These are phyloP conservation scores for Phenoliferia sp. DNA, from an alignment of 1,284 basidiomycete species.

Conservation along the genomic window DNA sequence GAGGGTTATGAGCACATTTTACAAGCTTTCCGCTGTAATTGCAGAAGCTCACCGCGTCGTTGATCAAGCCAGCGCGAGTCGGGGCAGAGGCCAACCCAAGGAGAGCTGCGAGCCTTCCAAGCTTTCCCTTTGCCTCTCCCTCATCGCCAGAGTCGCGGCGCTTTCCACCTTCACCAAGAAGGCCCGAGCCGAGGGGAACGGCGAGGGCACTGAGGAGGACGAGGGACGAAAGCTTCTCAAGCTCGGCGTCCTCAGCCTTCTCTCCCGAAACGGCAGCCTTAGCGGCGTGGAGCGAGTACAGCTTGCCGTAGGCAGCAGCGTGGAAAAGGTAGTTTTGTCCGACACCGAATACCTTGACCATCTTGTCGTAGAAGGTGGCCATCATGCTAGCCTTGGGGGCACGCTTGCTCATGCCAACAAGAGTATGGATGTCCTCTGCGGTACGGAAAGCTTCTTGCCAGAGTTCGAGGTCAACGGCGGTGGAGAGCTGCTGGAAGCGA, in stretches of 20 bases:
- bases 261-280: slow-evolving; percentile 60
- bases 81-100: slow-evolving; percentile 82
- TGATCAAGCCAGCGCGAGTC: slow-evolving; percentile 76
- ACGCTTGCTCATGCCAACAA: slow-evolving; percentile 67
- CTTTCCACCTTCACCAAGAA: slow-evolving; percentile 54
- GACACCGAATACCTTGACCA: slow-evolving; percentile 91
- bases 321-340: slow-evolving; percentile 87
- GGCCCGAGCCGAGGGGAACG: slow-evolving; percentile 73
- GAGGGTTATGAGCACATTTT: background rate
- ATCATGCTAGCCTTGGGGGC: slow-evolving; percentile 85
- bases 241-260: slow-evolving; percentile 62
- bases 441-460: slow-evolving; percentile 99
- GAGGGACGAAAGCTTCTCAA: slow-evolving; percentile 77
- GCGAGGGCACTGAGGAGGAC: slow-evolving; percentile 90
- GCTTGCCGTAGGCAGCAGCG: slow-evolving; percentile 91
- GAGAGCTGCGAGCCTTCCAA: slow-evolving; percentile 62
- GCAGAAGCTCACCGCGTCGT: slow-evolving; percentile 64
- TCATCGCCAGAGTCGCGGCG: slow-evolving; percentile 54
- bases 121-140: slow-evolving; percentile 46
- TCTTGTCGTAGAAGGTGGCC: slow-evolving; percentile 99
- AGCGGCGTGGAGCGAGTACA: slow-evolving; percentile 51
- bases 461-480: slow-evolving; percentile 96
- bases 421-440: slow-evolving; percentile 95
- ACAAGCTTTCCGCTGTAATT: background rate
- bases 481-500: slow-evolving; percentile 93